Conservation (phyloP, 345 rosid species). For the Murraya koenigii region DNA sequence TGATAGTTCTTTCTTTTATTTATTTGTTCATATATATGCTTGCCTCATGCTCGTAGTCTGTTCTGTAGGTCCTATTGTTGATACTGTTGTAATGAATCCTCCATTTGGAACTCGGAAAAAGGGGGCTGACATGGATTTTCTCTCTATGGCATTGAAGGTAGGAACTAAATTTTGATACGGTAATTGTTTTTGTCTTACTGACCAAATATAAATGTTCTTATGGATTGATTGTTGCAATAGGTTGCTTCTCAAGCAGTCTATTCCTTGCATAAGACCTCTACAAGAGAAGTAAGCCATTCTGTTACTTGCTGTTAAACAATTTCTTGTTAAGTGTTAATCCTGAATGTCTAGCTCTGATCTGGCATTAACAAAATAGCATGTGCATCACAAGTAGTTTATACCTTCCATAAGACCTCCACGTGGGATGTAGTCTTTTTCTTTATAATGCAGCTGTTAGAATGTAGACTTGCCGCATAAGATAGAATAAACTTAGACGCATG, state of each 20-base stretch:
- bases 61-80: conserved; percentile 54
- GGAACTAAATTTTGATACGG: conserved; percentile 2
- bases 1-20: background rate
- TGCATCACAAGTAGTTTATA: background rate
- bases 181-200: conserved; percentile 5
- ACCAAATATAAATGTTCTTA: background rate
- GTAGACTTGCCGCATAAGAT: background rate
- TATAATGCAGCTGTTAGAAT: background rate
- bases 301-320: background rate
- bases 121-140: conserved; percentile 92
- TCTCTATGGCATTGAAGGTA: conserved; percentile 69
- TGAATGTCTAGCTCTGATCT: background rate
- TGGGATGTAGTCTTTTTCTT: background rate
- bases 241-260: conserved; percentile 84
- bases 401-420: too few species aligned
- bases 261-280: conserved; percentile 96
- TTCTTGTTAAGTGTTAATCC: background rate
- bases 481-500: background rate
- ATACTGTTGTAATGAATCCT: conserved; percentile 93
- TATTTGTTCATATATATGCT: background rate
- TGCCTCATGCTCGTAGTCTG: background rate
- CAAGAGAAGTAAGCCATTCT: conserved; percentile 72
- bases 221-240: conserved; percentile 31
- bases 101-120: conserved; percentile 92
- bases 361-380: background rate